Base-by-base conservation (phyloP, 1,284 basidiomycete genomes). In the Rhodofomes roseus region DNA sequence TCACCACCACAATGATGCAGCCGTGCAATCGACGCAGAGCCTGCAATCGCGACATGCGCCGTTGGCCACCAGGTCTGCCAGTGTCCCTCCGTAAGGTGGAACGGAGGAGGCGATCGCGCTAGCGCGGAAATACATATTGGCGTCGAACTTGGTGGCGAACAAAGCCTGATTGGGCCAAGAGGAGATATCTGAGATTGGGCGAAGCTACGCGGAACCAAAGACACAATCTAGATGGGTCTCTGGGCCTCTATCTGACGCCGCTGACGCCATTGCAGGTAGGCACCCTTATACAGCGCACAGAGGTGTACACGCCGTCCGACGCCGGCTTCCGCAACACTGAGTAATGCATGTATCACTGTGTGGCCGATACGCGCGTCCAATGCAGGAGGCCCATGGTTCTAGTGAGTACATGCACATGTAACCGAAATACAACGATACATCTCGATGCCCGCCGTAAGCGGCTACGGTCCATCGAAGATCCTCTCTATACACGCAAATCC, bases 401-500 rank as follows among this genome's bases (percentile, higher is more conserved):
- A 41, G 23, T 3, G 27, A 31, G 39, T 41, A 11, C 22, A 25
- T 52, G 29, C 50, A 36, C 20, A 31, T 54, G 31, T n/a, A 40
- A 22, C 22, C 25, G 41, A 46, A 4, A 56, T 46, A 56, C 43
- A 46, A 27, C 27, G 41, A 18, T 43, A 34, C 16, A 3, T 56
- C 16, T 44, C 43, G 46, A 48, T 29, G 46, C 23, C 25, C 16
- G 12, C 25, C 37, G 9, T 20, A 27, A 23, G 31, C 39, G 31
- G 31, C 41, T 40, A 25, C 36, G 16, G 54, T 44, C 54, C 53
- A 40, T 55, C 37, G 53, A 25, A 55, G 39, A 55, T 43, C 53
- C 53, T 29, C 57, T 60, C 55, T 61, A 60, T 55, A 27, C 23
- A 43, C 41, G 39, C 41, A 46, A 34, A 27, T 29, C 53, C 53